Evolutionary conservation across 805 yeast genomes (phyloP).

Genomic region (Nakazawaea wyomingensis): DNA sequence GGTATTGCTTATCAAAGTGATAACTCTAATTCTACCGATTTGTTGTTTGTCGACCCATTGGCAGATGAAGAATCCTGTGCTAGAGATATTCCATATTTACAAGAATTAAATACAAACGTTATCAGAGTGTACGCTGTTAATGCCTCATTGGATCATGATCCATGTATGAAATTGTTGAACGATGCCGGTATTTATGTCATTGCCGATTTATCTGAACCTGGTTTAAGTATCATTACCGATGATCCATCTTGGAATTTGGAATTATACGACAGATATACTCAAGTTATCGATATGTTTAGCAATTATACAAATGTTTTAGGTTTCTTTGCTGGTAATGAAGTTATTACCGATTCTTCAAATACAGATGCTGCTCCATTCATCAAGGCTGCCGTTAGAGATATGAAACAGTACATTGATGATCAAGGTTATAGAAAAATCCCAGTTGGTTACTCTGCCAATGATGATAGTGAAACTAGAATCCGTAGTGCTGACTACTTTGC

Average conservation of each 20-base stretch:
- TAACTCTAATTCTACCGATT: constrained; percentile 36
- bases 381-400: constrained; percentile 93
- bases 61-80: constrained; percentile 65
- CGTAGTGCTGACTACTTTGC: constrained; percentile 78
- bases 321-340: constrained; percentile 97
- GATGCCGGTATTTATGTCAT: constrained; percentile 90
- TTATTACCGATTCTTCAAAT: constrained; percentile 75
- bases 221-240: constrained; percentile 67
- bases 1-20: constrained; percentile 87
- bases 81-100: constrained; percentile 78
- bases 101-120: constrained; percentile 65
- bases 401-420: constrained; percentile 64
- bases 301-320: constrained; percentile 81
- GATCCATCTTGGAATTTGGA: constrained; percentile 73
- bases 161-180: constrained; percentile 66
- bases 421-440: constrained; percentile 75
- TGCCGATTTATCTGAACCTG: constrained; percentile 88
- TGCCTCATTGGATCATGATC: constrained; percentile 64
- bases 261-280: constrained; percentile 70
- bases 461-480: constrained; percentile 76
- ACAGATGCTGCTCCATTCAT: constrained; percentile 91
- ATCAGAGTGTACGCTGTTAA: constrained; percentile 85
- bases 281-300: constrained; percentile 76
- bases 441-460: constrained; percentile 91
- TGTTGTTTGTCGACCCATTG: constrained; percentile 63